Base-by-base conservation (phyloP, 495 filamentous ascomycete species). In the Cenococcum geophilum region DNA sequence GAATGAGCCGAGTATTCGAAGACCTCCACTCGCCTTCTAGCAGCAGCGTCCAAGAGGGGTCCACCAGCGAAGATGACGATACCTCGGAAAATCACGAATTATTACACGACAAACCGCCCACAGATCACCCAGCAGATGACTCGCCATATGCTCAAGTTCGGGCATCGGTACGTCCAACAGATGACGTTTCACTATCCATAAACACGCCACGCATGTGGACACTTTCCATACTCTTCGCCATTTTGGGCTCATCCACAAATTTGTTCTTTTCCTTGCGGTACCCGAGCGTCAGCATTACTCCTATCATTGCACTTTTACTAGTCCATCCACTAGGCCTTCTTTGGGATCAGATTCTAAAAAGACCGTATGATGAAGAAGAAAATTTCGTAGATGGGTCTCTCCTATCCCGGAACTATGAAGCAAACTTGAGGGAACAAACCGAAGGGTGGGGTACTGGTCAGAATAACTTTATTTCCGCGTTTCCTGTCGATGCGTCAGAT, bases 141-240 rank as follows among this genome's bases (percentile, higher is more conserved):
- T 67, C 68, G 1, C 68, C 68, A 22, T 71, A 71, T 42, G 59
- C 68, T 18, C 66, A 68, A 76, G 89, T 92, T 4, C 82, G 89
- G 57, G 89, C 89, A 25, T 88, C 86, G 0, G 89, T 92, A 9
- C 77, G 85, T 8, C 82, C 88, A 4, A 84, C 79, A 14, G 89
- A 93, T 70, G 82, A 93, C 68, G 80, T 78, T 21, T 76, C 79
- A 16, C 76, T 90, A 16, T 92, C 89, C 5, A 89, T 92, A 55
- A 92, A 89, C 72, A 93, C 90, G 1, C 84, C 89, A 18, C 87
- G 89, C 37, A 95, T 93, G 89, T 93, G 89, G 90, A 71, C 79
- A 1, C 68, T 93, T 18, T 89, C 89, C 21, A 77, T 88, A 6
- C 67, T 93, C 12, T 95, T 92, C 69, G 85, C 89, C 9, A 74